Base-by-base conservation (phyloP, 2,329 filamentous ascomycete species). In the Aspergillaceae sp. region DNA sequence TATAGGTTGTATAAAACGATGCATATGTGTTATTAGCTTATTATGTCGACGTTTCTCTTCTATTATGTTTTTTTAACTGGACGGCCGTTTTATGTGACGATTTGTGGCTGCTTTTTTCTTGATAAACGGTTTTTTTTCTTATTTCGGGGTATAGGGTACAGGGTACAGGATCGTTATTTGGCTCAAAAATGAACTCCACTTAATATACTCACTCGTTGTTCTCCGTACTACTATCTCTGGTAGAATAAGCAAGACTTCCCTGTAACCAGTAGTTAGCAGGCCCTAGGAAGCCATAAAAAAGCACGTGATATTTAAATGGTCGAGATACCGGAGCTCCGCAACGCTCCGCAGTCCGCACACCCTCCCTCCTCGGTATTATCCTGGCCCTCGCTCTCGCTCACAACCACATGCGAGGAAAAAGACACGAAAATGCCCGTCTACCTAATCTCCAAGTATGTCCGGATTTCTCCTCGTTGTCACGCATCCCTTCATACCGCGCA, bases 371-470 rank as follows among this genome's bases (percentile, higher is more conserved):
- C 19, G 19, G 19, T 19, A 19, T 2, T 19, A 19, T 19, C 19
- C 19, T 19, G 19, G 19, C 19, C 19, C 19, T 19, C 19, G 19
- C 19, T 19, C 19, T 19, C 19, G 19, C 19, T 19, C 19, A 19
- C 19, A 42, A 29, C 10, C 40, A 41, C 37, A 44, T 9, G 10
- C n/a, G 28, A 42, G 40, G 28, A 8, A 30, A 33, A 43, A 37
- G 7, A 44, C 29, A 45, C 10, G 35, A 50, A 37, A 33, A 61
- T 52, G 57, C 49, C 51, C 45, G 57, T 54, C 60, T 69, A 69
- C 54, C 56, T 71, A 38, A 67, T 71, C 47, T 70, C 67, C 41
- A 69, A 65, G 67, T 70, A 65, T 36, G 51, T 51, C 19, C 19
- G 19, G 19, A 19, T 19, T 19, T 19, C 19, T 19, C 19, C 19